Evolutionary conservation across 179 eudicot species (phyloP), one percentile per base, ranked within the genome.

Genomic region (Camellia oleifera): DNA sequence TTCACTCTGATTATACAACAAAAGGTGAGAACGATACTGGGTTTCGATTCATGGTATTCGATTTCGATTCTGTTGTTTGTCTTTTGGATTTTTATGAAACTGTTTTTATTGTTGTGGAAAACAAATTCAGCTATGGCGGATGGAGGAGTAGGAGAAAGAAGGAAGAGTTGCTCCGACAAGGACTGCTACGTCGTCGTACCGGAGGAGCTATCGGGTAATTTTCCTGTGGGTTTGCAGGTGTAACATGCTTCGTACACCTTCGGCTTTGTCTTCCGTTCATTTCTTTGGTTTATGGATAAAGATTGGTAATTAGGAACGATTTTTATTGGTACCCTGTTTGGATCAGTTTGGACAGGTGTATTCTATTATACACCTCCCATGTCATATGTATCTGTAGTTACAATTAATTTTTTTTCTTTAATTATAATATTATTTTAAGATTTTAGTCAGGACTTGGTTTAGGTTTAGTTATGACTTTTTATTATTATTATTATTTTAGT

Each of bases 121-220:
- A 10, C 9, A 56, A 13, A 32, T 32, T 62, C 72, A 85, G 88
- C 72, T 18, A 73, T 72, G 77, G 78, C 23, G 45, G 89, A 77
- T 15, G 77, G 73, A 57, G 32, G 1, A 32, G 32, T 32, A 32
- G 1, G 32, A 32, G 32, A 32, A 32, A 86, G 91, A 58, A 84
- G 92, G 81, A 91, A 84, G 82, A 91, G 94, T 74, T 88, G 88
- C 83, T 85, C 92, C 0, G 94, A 89, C 63, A 81, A 83, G 52
- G 88, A 87, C 62, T 58, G 78, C 44, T 84, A 84, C 86, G 87
- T 79, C 69, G 89, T 88, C 81, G 88, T 87, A 32, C 92, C 92
- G n/a, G 88, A 85, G 68, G 91, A 87, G 68, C 82, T 88, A 44
- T 84, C 91, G 57, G 90, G 90, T 88, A 69, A 64, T 68, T 54